Evolutionary conservation across 2,329 filamentous ascomycete genomes (phyloP), one percentile per base, ranked within the genome.

Genomic region (Exophiala xenobiotica): DNA sequence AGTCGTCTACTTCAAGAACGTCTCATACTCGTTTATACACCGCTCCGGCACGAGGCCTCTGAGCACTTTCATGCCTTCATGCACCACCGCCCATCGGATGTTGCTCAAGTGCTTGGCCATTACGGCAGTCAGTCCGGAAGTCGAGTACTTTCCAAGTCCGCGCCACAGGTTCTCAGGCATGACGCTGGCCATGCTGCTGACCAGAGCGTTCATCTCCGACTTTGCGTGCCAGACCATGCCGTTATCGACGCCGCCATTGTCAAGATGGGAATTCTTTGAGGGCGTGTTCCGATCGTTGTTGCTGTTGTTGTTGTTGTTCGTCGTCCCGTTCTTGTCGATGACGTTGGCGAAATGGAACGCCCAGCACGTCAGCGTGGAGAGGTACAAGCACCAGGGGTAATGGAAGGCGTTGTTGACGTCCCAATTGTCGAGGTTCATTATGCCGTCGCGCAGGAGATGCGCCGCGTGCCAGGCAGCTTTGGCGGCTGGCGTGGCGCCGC

Each of bases 341-440:
- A n/a, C n/a, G 18, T 57, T 60, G 18, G 68, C 68, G 43, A 78
- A 76, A 59, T 82, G 78, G 46, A 80, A 81, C 0, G 76, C 75
- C 80, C 81, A 85, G 24, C 77, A 75, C 0, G 78, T 78, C 33
- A 84, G 60, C 0, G 80, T 81, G 0, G 78, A 78, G 1, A 85
- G 67, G 58, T 83, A 84, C 9, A 84, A 62, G 54, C 78, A 80
- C 82, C 81, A 85, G 0, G 80, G 78, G 14, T 82, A 79, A 59
- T 84, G 80, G 61, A 83, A 83, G 0, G 79, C 67, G 37, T 78
- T 75, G 35, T 74, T 75, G 1, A 75, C 72, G 16, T 79, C 77
- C 51, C 74, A 76, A 27, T 78, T 74, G 9, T 77, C 70, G 2
- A 82, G 65, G 20, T 74, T 72, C 26, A 72, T 66, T 6, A 77